Percentiles rank a stretch among this genome's conserved stretches.
Evolutionary conservation across 495 filamentous ascomycete species (phyloP).

Genomic region (Cudoniella acicularis): DNA sequence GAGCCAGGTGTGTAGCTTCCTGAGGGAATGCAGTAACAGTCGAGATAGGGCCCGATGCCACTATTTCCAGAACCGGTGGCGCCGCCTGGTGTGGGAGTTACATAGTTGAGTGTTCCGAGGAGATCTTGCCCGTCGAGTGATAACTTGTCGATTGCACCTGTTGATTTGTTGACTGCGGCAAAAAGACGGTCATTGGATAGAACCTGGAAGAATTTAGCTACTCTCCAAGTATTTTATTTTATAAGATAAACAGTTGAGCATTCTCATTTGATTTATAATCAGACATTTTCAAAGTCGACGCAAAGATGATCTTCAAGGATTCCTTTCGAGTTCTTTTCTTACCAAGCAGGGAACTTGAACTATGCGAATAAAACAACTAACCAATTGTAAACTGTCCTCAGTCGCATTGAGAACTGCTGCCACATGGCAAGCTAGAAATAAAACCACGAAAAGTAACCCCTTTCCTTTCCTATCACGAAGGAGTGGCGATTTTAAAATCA

Average conservation of each 20-base stretch:
- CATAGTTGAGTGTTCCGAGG: conserved; percentile 24
- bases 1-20: conserved; percentile 50
- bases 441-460: conserved; percentile 14
- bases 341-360: too few relatives aligned
- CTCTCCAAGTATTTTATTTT: too few relatives aligned
- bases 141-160: conserved; percentile 38
- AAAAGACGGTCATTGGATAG: conserved; percentile 46
- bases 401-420: conserved; percentile 28
- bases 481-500: too few relatives aligned
- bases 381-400: conserved; percentile 24
- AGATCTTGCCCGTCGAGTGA: conserved; percentile 48
- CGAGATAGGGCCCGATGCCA: conserved; percentile 51
- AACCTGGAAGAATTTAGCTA: conserved; percentile 25
- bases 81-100: conserved; percentile 25
- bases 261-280: too few relatives aligned
- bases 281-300: too few relatives aligned
- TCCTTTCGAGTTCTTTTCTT: too few relatives aligned
- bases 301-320: too few relatives aligned
- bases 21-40: conserved; percentile 55
- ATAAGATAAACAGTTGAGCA: too few relatives aligned
- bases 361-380: neutral
- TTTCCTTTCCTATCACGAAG: too few relatives aligned
- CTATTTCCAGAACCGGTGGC: conserved; percentile 35
- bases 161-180: conserved; percentile 40
- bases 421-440: conserved; percentile 7